A percentile compares a stretch with the other conserved stretches of the same genome.
Conservation (phyloP, 192 early-diverging fungal genomes). For the Piromyces finnis region DNA sequence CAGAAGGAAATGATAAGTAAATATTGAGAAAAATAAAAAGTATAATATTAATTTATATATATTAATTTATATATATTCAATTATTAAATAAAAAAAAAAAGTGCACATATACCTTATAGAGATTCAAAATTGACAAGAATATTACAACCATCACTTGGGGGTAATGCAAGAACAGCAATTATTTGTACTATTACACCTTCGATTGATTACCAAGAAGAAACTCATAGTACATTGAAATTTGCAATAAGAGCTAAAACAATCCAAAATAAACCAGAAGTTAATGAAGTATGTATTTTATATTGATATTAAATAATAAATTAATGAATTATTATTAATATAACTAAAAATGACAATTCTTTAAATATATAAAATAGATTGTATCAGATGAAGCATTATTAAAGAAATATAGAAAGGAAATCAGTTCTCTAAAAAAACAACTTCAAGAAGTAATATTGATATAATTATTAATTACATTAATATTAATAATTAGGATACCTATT, state of each 20-base stretch:
- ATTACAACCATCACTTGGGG: background rate
- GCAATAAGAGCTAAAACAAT: constrained; percentile 2
- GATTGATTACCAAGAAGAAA: constrained; percentile 1
- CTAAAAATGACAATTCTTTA: too few species aligned
- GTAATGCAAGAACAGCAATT: constrained; percentile 2
- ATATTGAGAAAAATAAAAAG: background rate
- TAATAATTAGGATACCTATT: too few species aligned
- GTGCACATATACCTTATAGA: constrained; percentile 1
- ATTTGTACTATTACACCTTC: constrained; percentile 7
- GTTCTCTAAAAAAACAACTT: constrained; percentile 1
- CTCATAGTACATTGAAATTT: constrained; percentile 3
- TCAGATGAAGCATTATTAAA: constrained; percentile 4
- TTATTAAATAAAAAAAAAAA: background rate
- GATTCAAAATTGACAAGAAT: constrained; percentile 6
- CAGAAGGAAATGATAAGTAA: constrained; percentile 2
- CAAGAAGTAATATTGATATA: constrained; percentile 2
- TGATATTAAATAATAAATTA: background rate
- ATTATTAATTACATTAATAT: too few species aligned
- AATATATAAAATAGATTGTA: background rate
- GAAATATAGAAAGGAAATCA: constrained; percentile 2
- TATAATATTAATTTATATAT: too few species aligned
- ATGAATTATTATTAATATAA: too few species aligned
- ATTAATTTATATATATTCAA: too few species aligned
- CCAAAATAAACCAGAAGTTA: constrained; percentile 5
- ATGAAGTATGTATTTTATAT: background rate